phyloP scores from a whole-genome alignment of 805 yeast genomes.

The Zygosaccharomyces gambellarensis region DNA sequence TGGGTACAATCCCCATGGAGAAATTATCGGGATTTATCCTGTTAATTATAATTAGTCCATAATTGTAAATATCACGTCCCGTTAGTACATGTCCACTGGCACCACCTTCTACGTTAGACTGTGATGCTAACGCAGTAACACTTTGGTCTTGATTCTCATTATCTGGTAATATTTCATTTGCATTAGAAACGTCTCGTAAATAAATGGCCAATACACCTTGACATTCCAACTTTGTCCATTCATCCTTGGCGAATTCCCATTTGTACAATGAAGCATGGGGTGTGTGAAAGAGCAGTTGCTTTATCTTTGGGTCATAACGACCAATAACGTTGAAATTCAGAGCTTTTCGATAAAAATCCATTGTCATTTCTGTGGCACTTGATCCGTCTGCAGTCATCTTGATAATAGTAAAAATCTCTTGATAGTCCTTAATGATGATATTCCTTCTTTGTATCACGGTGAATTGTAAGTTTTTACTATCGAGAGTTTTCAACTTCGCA shows the following conservation, averaged over 20 bases:
- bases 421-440: neutral
- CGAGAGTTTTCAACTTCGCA: neutral
- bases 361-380: slow-evolving; percentile 32
- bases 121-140: slow-evolving; percentile 8
- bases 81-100: slow-evolving; percentile 18
- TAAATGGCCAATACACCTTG: slow-evolving; percentile 70
- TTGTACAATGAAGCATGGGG: slow-evolving; percentile 70
- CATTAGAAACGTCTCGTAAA: slow-evolving; percentile 42
- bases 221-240: slow-evolving; percentile 66
- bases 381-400: slow-evolving; percentile 10
- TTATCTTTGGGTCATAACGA: slow-evolving; percentile 67
- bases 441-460: no score
- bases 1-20: slow-evolving; percentile 62
- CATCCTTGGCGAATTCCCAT: slow-evolving; percentile 50
- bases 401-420: neutral
- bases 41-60: slow-evolving; percentile 67
- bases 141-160: slow-evolving; percentile 11
- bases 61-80: slow-evolving; percentile 46
- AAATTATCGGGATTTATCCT: slow-evolving; percentile 66
- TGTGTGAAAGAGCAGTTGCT: slow-evolving; percentile 61
- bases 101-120: slow-evolving; percentile 10
- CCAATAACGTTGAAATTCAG: slow-evolving; percentile 72
- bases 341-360: slow-evolving; percentile 62
- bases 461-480: neutral
- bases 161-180: slow-evolving; percentile 18